Percentiles rank a stretch among this genome's conserved stretches.
Evolutionary conservation across 805 yeast species (phyloP).

Genomic region (Komagataella ulmi): DNA sequence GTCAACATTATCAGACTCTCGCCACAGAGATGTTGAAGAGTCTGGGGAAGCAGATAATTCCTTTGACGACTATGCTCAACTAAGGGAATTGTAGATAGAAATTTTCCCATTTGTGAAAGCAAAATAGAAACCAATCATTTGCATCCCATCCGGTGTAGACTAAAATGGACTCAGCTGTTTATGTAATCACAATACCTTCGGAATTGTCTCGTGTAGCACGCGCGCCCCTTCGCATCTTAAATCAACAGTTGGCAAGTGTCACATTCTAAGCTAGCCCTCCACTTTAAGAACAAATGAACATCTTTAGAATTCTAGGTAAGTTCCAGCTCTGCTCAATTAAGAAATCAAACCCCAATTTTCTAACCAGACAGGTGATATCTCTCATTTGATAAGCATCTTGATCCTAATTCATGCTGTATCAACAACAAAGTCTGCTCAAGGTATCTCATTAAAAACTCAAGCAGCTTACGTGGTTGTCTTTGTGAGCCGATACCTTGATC

Average conservation of each 20-base stretch:
- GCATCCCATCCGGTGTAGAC: not conserved
- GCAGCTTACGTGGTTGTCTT: constrained; percentile 63
- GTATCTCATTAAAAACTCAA: constrained; percentile 86
- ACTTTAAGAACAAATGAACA: constrained; percentile 18
- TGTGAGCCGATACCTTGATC: constrained; percentile 58
- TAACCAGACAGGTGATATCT: constrained; percentile 44
- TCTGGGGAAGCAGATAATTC: constrained; percentile 13
- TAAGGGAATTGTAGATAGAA: not conserved
- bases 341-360: constrained; percentile 2
- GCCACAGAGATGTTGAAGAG: constrained; percentile 7
- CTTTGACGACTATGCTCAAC: constrained; percentile 3
- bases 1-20: constrained; percentile 5
- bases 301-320: constrained; percentile 23
- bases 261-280: not conserved
- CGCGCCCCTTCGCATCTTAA: not conserved
- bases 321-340: not conserved
- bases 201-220: not conserved
- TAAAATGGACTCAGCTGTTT: not conserved
- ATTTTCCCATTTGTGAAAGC: not conserved
- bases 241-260: constrained; percentile 1
- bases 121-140: not conserved
- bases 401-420: constrained; percentile 63
- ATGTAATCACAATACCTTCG: not conserved
- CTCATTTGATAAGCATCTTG: constrained; percentile 71
- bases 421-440: constrained; percentile 52